Evolutionary conservation across 148 eudicot genomes (phyloP).

Genomic region (Dysphania ambrosioides): DNA sequence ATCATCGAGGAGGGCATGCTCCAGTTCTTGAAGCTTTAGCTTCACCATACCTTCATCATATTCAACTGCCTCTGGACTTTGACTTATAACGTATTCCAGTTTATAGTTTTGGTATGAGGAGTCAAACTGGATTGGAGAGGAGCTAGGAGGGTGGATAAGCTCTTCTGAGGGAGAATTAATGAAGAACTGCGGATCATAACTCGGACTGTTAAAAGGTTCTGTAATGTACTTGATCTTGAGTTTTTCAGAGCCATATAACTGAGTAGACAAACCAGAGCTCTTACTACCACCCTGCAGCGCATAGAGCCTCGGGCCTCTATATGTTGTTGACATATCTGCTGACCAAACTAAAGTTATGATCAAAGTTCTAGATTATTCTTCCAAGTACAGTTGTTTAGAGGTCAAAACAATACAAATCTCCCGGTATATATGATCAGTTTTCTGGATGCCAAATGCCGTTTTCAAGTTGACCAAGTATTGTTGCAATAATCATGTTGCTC

Average conservation of each 20-base stretch:
- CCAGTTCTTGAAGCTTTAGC: constrained; percentile 82
- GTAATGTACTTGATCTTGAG: constrained; percentile 35
- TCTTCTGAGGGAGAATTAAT: constrained; percentile 75
- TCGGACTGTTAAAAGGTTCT: constrained; percentile 45
- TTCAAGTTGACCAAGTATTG: constrained; percentile 8
- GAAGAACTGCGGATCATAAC: constrained; percentile 55
- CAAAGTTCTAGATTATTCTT: constrained; percentile 12
- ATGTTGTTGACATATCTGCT: constrained; percentile 38
- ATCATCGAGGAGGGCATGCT: constrained; percentile 73
- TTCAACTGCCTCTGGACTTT: constrained; percentile 40
- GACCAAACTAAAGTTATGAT: constrained; percentile 37
- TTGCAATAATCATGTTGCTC: constrained; percentile 27
- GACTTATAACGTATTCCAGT: constrained; percentile 36
- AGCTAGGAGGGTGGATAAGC: constrained; percentile 36
- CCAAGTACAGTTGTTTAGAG: not conserved
- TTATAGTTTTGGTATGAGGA: constrained; percentile 36
- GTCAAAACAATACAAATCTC: not conserved
- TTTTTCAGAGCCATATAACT: constrained; percentile 47
- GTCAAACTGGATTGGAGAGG: constrained; percentile 25
- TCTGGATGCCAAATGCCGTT: constrained; percentile 8
- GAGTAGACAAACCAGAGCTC: constrained; percentile 30
- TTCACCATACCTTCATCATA: constrained; percentile 61
- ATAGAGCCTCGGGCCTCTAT: constrained; percentile 39
- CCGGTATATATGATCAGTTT: not conserved
- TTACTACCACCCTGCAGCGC: constrained; percentile 32